phyloP scores from a whole-genome alignment of 345 rosid species.

The Salix purpurea region DNA sequence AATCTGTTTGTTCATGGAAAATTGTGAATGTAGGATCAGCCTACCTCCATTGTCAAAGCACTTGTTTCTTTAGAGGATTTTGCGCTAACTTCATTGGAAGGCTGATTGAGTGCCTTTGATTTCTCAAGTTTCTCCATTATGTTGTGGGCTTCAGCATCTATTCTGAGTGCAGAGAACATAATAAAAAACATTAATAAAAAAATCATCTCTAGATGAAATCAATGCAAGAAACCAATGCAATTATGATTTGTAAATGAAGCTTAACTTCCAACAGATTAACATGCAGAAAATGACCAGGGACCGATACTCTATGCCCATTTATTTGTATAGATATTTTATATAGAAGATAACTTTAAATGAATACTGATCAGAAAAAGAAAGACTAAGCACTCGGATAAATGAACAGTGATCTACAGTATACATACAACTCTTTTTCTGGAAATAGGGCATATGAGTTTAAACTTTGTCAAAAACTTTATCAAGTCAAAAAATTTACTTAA shows the following conservation, averaged over 20 bases:
- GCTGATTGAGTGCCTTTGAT: slow-evolving; percentile 31
- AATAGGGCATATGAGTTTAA: no score
- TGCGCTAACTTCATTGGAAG: slow-evolving; percentile 30
- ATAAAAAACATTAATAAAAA: slow-evolving; percentile 27
- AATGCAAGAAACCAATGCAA: no score
- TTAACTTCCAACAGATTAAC: no score
- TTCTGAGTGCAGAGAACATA: slow-evolving; percentile 58
- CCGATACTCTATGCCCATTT: no score
- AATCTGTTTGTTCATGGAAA: not conserved
- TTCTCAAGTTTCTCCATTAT: slow-evolving; percentile 62
- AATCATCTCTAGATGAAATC: not conserved
- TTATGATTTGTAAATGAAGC: no score
- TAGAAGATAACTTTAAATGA: not conserved
- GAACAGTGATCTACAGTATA: not conserved
- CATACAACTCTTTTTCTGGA: no score
- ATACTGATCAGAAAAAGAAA: not conserved
- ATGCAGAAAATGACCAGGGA: no score
- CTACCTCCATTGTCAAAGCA: slow-evolving; percentile 51
- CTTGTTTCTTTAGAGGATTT: slow-evolving; percentile 35
- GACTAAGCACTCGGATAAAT: slow-evolving; percentile 1
- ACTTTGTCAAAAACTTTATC: no score
- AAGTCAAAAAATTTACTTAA: no score
- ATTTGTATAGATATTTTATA: no score
- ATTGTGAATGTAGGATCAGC: not conserved
- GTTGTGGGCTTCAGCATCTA: slow-evolving; percentile 70